Conservation (phyloP, 2,329 filamentous ascomycete genomes). For the Bipolaris bicolor region DNA sequence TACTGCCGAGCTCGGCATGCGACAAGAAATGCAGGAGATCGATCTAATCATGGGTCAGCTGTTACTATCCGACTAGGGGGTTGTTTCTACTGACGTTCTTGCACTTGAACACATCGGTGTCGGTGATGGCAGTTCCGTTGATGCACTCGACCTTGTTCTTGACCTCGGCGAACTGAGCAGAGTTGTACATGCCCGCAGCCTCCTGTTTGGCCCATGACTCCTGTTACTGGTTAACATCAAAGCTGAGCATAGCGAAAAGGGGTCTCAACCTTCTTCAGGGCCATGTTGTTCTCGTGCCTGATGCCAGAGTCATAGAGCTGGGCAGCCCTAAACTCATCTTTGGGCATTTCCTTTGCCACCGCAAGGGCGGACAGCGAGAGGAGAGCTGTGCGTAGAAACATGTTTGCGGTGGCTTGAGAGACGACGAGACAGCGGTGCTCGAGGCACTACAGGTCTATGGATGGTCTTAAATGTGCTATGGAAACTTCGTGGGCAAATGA, state of each 20-base stretch:
- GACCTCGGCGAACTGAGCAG: constrained; percentile 44
- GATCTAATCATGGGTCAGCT: constrained; percentile 41
- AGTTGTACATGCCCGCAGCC: constrained; percentile 43
- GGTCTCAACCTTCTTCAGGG: constrained; percentile 40
- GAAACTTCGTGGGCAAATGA: constrained; percentile 20
- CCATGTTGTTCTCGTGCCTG: constrained; percentile 46
- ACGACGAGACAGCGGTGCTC: constrained; percentile 4
- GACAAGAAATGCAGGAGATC: constrained; percentile 64
- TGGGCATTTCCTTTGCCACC: constrained; percentile 43
- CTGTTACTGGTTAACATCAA: constrained; percentile 36
- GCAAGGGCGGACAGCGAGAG: constrained; percentile 44
- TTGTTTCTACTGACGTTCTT: constrained; percentile 12
- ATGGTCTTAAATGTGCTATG: constrained; percentile 32
- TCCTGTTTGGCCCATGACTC: constrained; percentile 46
- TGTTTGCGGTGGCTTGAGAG: constrained; percentile 21
- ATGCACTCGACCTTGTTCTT: constrained; percentile 42
- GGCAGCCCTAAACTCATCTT: constrained; percentile 43
- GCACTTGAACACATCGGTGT: constrained; percentile 48
- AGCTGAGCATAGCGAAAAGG: background rate
- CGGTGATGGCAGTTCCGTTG: constrained; percentile 47
- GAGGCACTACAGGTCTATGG: background rate
- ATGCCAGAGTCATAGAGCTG: constrained; percentile 50
- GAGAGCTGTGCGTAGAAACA: constrained; percentile 39
- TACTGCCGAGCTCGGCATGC: constrained; percentile 61
- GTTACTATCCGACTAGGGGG: too few species aligned